Conservation (phyloP, 139 green algal genomes). For the Coelastrella sp. region DNA sequence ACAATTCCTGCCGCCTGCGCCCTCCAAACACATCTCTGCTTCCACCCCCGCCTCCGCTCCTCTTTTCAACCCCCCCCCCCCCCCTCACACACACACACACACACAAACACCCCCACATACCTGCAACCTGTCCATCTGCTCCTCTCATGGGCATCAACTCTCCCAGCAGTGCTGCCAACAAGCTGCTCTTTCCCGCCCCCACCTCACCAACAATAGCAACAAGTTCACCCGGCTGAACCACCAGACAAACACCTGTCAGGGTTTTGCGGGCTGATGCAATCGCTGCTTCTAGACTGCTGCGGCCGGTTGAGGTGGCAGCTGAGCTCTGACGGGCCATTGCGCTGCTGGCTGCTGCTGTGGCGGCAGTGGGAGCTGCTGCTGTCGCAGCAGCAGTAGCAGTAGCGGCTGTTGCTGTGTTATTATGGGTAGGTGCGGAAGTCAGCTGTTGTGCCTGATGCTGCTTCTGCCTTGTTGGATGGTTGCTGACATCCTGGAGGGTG, state of each 20-base stretch:
- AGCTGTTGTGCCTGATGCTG: no score
- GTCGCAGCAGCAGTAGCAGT: no score
- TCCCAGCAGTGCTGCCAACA: conserved; percentile 83
- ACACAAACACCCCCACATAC: no score
- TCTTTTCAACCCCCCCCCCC: no score
- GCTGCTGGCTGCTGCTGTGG: neutral
- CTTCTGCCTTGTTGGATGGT: no score
- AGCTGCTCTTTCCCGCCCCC: conserved; percentile 75
- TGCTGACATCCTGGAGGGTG: conserved; percentile 15
- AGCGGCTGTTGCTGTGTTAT: no score
- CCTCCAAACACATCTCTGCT: no score
- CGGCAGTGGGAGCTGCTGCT: conserved; percentile 10
- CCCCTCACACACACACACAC: no score
- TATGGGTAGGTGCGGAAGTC: no score
- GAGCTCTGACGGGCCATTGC: neutral
- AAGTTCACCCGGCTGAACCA: conserved; percentile 70
- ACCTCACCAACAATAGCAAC: conserved; percentile 77
- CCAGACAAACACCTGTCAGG: conserved; percentile 63
- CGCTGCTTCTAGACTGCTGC: neutral
- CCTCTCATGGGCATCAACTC: conserved; percentile 77
- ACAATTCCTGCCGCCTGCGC: no score
- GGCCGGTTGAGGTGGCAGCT: neutral
- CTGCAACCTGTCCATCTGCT: neutral
- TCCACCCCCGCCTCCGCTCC: no score
- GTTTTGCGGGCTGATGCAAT: conserved; percentile 35